Evolutionary conservation across 139 green algal species (phyloP).

Genomic region (Auxenochlorella protothecoides): DNA sequence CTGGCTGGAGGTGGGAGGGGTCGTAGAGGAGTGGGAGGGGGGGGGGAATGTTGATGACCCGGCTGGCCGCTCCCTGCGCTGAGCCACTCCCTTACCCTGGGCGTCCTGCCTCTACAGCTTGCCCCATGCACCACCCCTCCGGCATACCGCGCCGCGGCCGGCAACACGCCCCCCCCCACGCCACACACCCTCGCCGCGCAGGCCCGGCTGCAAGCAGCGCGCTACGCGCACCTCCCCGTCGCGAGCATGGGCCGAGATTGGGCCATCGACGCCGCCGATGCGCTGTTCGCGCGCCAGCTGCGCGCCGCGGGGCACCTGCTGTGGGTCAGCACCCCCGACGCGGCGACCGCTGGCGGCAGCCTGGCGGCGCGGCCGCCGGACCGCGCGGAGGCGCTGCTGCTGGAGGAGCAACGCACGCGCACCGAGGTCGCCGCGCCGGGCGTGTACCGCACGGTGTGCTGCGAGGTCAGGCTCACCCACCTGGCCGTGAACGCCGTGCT

Average conservation of each 20-base stretch:
- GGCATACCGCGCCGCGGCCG: neutral
- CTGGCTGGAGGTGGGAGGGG: constrained; percentile 47
- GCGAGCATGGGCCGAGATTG: constrained; percentile 65
- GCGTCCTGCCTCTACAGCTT: neutral
- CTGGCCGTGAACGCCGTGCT: constrained; percentile 55
- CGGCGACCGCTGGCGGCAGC: constrained; percentile 14
- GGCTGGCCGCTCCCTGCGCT: neutral
- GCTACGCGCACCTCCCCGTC: constrained; percentile 79
- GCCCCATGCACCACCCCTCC: neutral
- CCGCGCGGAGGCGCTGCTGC: constrained; percentile 31
- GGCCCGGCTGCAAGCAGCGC: constrained; percentile 44
- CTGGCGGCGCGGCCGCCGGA: constrained; percentile 17
- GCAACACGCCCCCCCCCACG: no score
- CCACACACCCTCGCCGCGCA: neutral
- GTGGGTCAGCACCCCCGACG: constrained; percentile 32
- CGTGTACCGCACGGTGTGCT: constrained; percentile 71
- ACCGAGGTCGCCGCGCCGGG: constrained; percentile 54
- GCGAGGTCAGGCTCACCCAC: constrained; percentile 75
- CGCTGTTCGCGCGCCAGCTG: constrained; percentile 63
- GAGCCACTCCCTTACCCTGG: no score
- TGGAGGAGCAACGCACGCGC: constrained; percentile 30
- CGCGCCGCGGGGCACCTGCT: constrained; percentile 63
- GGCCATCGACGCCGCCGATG: constrained; percentile 57
- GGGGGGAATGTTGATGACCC: neutral
- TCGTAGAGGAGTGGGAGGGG: neutral